Conservation (phyloP, 2,329 filamentous ascomycete genomes). For the Verticillium nonalfalfae region DNA sequence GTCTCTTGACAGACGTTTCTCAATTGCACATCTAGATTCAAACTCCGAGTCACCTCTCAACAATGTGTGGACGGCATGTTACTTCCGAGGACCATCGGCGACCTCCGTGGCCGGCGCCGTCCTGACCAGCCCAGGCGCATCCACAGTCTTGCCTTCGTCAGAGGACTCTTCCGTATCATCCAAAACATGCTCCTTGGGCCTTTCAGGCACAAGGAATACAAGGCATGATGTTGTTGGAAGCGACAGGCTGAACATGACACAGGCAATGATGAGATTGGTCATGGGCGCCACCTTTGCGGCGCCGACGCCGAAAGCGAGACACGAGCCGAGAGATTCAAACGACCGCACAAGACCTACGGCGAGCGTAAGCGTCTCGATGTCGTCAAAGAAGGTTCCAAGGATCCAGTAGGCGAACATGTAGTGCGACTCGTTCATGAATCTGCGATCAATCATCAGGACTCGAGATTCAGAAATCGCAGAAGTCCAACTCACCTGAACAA, state of each 20-base stretch:
- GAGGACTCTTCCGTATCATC: background rate
- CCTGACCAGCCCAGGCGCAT: background rate
- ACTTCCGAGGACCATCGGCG: background rate
- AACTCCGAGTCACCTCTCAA: background rate
- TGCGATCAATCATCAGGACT: slow-evolving; percentile 10
- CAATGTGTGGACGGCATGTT: background rate
- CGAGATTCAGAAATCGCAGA: too few species aligned
- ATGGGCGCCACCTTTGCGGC: slow-evolving; percentile 37
- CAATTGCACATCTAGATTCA: background rate
- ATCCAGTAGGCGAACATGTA: slow-evolving; percentile 47
- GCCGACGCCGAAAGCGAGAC: slow-evolving; percentile 39
- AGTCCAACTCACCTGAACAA: slow-evolving; percentile 24
- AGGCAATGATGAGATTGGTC: slow-evolving; percentile 39
- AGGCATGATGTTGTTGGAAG: slow-evolving; percentile 28
- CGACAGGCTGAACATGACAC: slow-evolving; percentile 38
- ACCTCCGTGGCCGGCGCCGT: background rate
- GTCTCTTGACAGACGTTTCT: background rate
- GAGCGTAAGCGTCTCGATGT: slow-evolving; percentile 43
- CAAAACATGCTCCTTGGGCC: slow-evolving; percentile 15
- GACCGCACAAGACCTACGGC: slow-evolving; percentile 39
- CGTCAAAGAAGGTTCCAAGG: slow-evolving; percentile 42
- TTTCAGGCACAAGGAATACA: slow-evolving; percentile 29
- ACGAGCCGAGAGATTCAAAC: slow-evolving; percentile 41
- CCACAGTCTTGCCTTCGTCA: background rate
- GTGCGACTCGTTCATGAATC: slow-evolving; percentile 43